Percentiles rank a stretch among this genome's conserved stretches.
Evolutionary conservation across 208 protist species (phyloP).

Genomic region (Strigomonas culicis): DNA sequence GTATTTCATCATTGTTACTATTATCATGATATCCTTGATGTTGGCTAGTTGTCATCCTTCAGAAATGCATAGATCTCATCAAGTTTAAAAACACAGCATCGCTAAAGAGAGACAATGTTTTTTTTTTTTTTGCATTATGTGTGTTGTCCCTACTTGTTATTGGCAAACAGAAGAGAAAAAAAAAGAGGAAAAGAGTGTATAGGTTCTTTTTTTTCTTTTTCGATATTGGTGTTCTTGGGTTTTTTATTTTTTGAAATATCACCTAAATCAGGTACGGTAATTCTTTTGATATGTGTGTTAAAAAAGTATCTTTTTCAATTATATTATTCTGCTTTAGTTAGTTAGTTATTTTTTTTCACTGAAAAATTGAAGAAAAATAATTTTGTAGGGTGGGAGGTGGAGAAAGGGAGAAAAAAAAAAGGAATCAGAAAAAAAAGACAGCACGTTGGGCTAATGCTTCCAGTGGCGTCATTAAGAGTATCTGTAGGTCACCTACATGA

Average conservation of each 20-base stretch:
- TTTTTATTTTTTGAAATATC: too few relatives aligned
- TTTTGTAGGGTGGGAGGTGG: neutral
- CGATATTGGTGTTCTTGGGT: too few relatives aligned
- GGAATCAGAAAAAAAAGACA: neutral
- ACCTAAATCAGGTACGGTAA: too few relatives aligned
- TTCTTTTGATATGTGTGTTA: too few relatives aligned
- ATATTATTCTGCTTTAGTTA: too few relatives aligned
- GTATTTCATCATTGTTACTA: neutral
- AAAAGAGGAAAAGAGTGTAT: neutral
- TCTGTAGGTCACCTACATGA: constrained; percentile 78
- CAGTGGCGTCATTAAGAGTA: neutral
- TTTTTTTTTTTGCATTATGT: constrained; percentile 10
- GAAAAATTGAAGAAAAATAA: neutral
- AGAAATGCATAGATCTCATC: too few relatives aligned
- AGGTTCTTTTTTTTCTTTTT: too few relatives aligned
- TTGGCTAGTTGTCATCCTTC: neutral
- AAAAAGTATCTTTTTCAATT: too few relatives aligned
- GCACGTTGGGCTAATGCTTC: neutral
- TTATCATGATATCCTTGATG: neutral
- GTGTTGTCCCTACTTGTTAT: neutral
- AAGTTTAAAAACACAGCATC: too few relatives aligned
- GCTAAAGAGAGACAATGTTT: neutral
- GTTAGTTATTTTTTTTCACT: too few relatives aligned
- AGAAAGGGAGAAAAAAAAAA: constrained; percentile 7
- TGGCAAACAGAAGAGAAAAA: neutral